A percentile compares a stretch with the other conserved stretches of the same genome.
Evolutionary conservation across 371 early-diverging fungal genomes (phyloP).

Genomic region (Synchytrium microbalum): DNA sequence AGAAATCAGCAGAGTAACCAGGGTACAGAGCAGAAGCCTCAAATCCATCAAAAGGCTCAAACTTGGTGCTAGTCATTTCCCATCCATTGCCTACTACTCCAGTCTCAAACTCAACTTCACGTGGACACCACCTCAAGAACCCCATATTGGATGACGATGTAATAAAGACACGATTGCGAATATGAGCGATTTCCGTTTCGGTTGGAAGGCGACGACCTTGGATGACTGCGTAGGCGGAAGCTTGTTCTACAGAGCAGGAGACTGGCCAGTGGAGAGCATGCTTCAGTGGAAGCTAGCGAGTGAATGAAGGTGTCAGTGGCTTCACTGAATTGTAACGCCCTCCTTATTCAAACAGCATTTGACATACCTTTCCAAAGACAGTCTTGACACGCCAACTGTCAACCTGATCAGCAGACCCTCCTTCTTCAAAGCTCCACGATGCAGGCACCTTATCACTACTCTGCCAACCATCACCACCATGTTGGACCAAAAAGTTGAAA

Average conservation of each 20-base stretch:
- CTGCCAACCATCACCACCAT: conserved; percentile 2
- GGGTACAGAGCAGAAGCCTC: conserved; percentile 63
- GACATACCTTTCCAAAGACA: conserved; percentile 57
- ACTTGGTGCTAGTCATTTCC: conserved; percentile 75
- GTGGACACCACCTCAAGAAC: conserved; percentile 22
- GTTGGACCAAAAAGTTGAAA: conserved; percentile 38
- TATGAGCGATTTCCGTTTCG: conserved; percentile 47
- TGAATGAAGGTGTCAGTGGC: too few species aligned
- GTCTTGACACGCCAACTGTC: conserved; percentile 44
- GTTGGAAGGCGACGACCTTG: conserved; percentile 53
- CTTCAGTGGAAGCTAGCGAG: conserved; percentile 39
- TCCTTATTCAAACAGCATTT: too few species aligned
- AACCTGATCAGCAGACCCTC: too few species aligned
- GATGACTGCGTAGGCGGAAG: conserved; percentile 53
- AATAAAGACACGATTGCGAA: conserved; percentile 1
- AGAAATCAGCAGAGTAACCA: conserved; percentile 80
- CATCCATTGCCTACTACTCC: conserved; percentile 63
- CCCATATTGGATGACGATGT: conserved; percentile 14
- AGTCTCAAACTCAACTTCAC: conserved; percentile 17
- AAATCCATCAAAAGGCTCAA: conserved; percentile 52
- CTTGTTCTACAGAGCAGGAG: conserved; percentile 59
- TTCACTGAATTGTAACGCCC: too few species aligned
- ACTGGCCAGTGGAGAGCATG: conserved; percentile 67
- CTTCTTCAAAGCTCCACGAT: too few species aligned
- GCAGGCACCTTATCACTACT: too few species aligned